Base-by-base conservation (phyloP, 352 stramenopile species). In the Phytophthora boehmeriae region DNA sequence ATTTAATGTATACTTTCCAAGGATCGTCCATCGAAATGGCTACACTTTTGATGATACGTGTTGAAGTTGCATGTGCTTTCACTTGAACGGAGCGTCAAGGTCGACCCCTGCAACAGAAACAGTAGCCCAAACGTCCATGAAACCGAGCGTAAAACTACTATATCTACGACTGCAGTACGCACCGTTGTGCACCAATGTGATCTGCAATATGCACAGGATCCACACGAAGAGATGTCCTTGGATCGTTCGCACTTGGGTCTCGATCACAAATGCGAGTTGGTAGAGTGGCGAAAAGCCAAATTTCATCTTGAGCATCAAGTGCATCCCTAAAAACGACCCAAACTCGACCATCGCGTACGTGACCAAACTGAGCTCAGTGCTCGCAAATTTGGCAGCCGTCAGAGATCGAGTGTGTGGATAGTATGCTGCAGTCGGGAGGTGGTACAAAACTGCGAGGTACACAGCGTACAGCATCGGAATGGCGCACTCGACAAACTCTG, bases 191-290 rank as follows among this genome's bases (percentile, higher is more conserved):
- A 43, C 23, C 9, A 79, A 51, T 0, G 58, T 66, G 10, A 74
- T 48, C 30, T 55, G 53, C 22, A 79, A 34, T n/a, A 65, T 68
- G 54, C 49, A 71, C 6, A 49, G 55, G 9, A 60, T 52, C 66
- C 63, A 76, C 8, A 70, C 47, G 17, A 79, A 63, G 1, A 76
- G 20, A 5, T 57, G 50, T 0, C 57, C 38, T 16, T 79, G 71
- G 2, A 79, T 10, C 9, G 59, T 54, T 13, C 49, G 35, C 1
- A 44, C n/a, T n/a, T 79, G 55, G 0, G 39, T 75, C 45, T 79
- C 70, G 1, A 83, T 43, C 27, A 77, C 68, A 39, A 83, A 80
- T 2, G 62, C 73, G 1, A 83, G 47, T 19, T 69, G 53, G 43
- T 72, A 66, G 2, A 72, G 11, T 22, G 60, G 53, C 2, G 53